Evolutionary conservation across 75 land plant species (phyloP).

Genomic region (Pinus taeda): DNA sequence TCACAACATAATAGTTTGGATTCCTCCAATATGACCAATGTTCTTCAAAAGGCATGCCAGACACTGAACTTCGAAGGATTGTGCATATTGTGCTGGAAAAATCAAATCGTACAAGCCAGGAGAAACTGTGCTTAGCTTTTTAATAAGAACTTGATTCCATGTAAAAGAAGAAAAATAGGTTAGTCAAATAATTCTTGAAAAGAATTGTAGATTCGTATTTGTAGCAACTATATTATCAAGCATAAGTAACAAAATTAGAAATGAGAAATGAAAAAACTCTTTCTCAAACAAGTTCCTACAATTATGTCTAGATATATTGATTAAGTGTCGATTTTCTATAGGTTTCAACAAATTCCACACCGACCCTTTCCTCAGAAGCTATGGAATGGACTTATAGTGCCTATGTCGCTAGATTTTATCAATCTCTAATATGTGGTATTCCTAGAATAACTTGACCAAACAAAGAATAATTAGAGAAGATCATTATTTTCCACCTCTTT

Average conservation of each 20-base stretch:
- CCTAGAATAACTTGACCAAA: no score
- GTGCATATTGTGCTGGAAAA: conserved; percentile 34
- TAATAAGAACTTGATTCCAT: conserved; percentile 59
- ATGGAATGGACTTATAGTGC: conserved; percentile 71
- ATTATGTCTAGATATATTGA: neutral
- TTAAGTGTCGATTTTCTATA: conserved; percentile 43
- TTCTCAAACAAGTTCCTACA: neutral
- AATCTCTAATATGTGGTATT: no score
- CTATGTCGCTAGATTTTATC: conserved; percentile 50
- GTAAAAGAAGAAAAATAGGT: conserved; percentile 30
- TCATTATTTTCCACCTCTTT: no score
- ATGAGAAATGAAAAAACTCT: neutral
- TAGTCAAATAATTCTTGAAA: neutral
- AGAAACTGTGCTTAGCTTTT: no score
- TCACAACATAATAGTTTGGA: conserved; percentile 41
- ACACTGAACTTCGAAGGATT: conserved; percentile 54
- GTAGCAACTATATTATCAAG: neutral
- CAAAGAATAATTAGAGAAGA: no score
- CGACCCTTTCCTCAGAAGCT: conserved; percentile 44
- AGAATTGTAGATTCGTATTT: neutral
- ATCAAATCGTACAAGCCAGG: no score
- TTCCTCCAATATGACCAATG: conserved; percentile 44
- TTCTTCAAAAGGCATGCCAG: conserved; percentile 81
- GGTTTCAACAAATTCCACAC: conserved; percentile 67
- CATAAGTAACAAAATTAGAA: neutral